Base-by-base conservation (phyloP, 331 rosid genomes). In the Phaseolus coccineus region DNA sequence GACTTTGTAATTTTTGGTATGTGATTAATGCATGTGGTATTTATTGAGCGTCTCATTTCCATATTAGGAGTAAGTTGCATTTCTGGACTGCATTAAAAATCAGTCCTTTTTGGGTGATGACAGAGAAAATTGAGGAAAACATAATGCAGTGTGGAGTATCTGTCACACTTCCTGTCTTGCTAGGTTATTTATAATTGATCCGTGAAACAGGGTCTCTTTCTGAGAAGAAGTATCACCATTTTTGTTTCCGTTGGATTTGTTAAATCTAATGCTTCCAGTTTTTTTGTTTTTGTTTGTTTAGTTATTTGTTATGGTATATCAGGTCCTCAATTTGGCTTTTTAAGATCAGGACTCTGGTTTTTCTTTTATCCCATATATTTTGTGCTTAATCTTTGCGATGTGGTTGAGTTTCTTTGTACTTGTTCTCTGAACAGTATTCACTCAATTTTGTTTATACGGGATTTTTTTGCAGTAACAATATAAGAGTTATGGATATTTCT, bases 401-500 rank as follows among this genome's bases (percentile, higher is more conserved):
- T 2, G 4, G 12, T 35, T 67, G 35, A 56, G 71, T 66, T 65
- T 59, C 10, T 63, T 4, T 68, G 2, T 47, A 13, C 12, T 16
- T 72, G 39, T 75, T 73, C 42, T n/a, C n/a, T 53, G 24, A 28
- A 22, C 8, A 35, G 70, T 35, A 46, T 72, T 10, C 37, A 50
- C 71, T 44, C 3, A 10, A 2, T 48, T 66, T 73, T 58, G 73
- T 73, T 24, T 6, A 51, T 2, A 4, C 15, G 19, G 22, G 19
- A 12, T 53, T 66, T 47, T 76, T 66, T 87, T 31, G 67, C 83
- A 88, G 95, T 82, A 81, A 64, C 30, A 56, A 57, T 76, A 73
- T 79, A 81, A 37, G 65, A 47, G 37, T 37, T 71, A 92, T 91
- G 97, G 98, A 93, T 85, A 82, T 87, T 74, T 80, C 93, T 13